A percentile compares a stretch with the other conserved stretches of the same genome.
These are phyloP conservation scores for Leucocoprinus birnbaumii DNA, from an alignment of 768 basidiomycete genomes.

Conservation along the genomic window DNA sequence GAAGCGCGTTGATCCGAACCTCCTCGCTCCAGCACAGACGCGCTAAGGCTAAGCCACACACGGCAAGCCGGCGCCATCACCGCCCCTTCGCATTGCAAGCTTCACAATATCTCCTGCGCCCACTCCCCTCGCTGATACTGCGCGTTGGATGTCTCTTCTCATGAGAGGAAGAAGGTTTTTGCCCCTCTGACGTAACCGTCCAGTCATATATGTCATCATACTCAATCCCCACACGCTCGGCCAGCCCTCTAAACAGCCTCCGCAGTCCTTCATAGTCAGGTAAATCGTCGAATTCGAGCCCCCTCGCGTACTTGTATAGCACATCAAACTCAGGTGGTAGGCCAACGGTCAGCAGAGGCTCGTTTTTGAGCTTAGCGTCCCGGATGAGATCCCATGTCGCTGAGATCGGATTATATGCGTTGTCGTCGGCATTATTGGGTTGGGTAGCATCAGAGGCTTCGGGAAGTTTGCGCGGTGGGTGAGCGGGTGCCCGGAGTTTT, in stretches of 20 bases:
- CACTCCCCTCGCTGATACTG: slow-evolving; percentile 26
- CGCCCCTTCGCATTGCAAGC: slow-evolving; percentile 31
- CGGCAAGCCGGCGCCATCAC: neutral
- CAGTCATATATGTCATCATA: slow-evolving; percentile 52
- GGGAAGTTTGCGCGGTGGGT: slow-evolving; percentile 20
- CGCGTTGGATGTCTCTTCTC: slow-evolving; percentile 16
- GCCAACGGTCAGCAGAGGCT: slow-evolving; percentile 67
- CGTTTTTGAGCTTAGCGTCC: slow-evolving; percentile 65
- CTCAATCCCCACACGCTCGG: slow-evolving; percentile 47
- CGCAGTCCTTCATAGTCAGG: slow-evolving; percentile 87
- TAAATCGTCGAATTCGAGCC: slow-evolving; percentile 82
- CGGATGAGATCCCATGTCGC: slow-evolving; percentile 78
- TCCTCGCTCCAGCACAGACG: neutral
- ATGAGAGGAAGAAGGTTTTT: neutral
- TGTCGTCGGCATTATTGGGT: slow-evolving; percentile 9
- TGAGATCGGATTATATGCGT: slow-evolving; percentile 51
- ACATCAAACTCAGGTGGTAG: slow-evolving; percentile 82
- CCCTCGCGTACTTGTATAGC: slow-evolving; percentile 76
- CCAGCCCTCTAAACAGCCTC: slow-evolving; percentile 63
- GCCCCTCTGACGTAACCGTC: slow-evolving; percentile 22
- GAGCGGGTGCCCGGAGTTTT: slow-evolving; percentile 55
- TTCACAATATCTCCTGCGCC: slow-evolving; percentile 32
- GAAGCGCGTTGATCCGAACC: no score
- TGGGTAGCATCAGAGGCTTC: slow-evolving; percentile 23
- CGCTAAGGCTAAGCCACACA: no score